phyloP scores from a whole-genome alignment of 176 grass and related monocot genomes.

The Carex parvula region DNA sequence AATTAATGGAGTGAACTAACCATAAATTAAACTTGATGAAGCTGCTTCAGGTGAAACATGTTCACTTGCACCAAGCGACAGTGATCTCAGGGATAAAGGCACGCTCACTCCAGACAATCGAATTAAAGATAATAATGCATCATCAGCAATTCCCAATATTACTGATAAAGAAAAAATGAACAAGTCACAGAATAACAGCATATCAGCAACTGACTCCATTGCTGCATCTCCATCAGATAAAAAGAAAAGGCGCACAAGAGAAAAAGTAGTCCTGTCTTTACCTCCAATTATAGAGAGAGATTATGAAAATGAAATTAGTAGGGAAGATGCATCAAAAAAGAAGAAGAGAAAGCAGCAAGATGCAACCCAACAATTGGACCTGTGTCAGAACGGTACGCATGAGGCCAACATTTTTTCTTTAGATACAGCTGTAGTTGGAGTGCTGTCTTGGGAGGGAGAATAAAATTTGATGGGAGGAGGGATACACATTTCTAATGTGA shows the following conservation, averaged over 20 bases:
- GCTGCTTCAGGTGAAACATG: background rate
- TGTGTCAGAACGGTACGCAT: background rate
- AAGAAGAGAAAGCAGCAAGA: too few relatives aligned
- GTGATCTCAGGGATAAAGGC: background rate
- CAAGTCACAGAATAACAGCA: background rate
- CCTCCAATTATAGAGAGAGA: too few relatives aligned
- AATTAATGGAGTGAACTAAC: background rate
- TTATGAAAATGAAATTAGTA: too few relatives aligned
- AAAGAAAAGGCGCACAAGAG: background rate
- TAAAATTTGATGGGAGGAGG: background rate
- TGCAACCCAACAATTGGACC: background rate
- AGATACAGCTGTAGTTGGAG: background rate
- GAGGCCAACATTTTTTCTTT: background rate
- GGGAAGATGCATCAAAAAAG: too few relatives aligned
- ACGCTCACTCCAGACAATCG: background rate
- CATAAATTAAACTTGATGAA: background rate
- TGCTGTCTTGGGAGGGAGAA: background rate
- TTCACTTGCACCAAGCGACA: background rate
- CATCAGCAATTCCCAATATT: too few relatives aligned
- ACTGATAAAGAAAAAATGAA: background rate
- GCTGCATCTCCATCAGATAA: background rate
- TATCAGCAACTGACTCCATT: background rate
- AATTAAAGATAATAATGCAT: background rate
- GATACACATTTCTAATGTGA: background rate
- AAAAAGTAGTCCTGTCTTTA: too few relatives aligned